phyloP scores from a whole-genome alignment of 1,284 basidiomycete species.

The Papiliotrema fonsecae region DNA sequence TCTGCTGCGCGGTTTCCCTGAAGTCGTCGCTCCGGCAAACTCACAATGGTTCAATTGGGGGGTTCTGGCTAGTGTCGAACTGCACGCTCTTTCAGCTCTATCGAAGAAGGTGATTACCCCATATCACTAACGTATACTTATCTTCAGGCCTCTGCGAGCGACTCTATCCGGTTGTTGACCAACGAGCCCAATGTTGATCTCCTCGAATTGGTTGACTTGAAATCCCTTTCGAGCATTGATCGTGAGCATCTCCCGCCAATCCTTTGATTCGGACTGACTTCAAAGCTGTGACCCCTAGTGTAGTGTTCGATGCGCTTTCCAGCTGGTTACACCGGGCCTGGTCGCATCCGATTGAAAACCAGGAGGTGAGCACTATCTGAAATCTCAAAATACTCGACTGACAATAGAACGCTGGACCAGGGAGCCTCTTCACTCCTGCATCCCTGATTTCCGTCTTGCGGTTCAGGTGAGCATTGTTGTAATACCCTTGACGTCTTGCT shows the following conservation, averaged over 20 bases:
- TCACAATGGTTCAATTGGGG: constrained; percentile 3
- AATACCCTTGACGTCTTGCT: background rate
- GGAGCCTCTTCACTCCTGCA: constrained; percentile 26
- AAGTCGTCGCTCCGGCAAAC: background rate
- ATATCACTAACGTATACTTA: no score
- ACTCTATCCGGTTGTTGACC: background rate
- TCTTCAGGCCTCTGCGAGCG: background rate
- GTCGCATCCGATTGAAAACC: constrained; percentile 4
- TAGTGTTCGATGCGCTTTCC: constrained; percentile 13
- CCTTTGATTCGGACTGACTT: background rate
- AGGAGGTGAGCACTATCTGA: constrained; percentile 1
- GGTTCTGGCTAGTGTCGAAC: constrained; percentile 1
- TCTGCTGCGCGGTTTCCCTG: constrained; percentile 2
- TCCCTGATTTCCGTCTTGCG: constrained; percentile 20
- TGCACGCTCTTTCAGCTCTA: constrained; percentile 1
- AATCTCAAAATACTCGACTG: background rate
- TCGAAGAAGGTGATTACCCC: no score
- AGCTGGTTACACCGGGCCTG: constrained; percentile 28
- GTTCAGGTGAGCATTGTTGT: constrained; percentile 19
- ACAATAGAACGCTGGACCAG: background rate
- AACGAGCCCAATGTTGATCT: background rate
- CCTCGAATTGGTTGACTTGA: background rate
- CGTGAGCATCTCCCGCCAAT: no score
- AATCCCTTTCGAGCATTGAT: background rate
- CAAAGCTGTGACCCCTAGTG: background rate